Base-by-base conservation (phyloP, 106 monocot genomes). In the Dioscorea alata region DNA sequence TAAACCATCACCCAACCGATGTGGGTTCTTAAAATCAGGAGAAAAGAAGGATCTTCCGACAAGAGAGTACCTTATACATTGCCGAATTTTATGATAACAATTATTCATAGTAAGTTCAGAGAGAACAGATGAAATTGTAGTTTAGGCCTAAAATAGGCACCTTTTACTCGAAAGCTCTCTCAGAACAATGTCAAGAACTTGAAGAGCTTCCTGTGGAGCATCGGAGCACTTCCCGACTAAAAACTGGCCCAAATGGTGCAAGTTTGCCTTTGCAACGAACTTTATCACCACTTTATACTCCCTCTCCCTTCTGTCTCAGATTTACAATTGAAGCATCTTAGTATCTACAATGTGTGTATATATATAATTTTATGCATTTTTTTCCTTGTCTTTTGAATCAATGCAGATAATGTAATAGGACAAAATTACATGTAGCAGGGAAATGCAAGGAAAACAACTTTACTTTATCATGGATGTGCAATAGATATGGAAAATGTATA, bases 41-140 rank as follows among this genome's bases (percentile, higher is more conserved):
- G 81, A 84, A 56, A 81, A 88, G 72, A 84, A 88, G 5, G 84
- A 88, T 62, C 79, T 78, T 17, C 82, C 78, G 13, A 75, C 53
- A 8, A 78, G 57, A 18, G 49, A 48, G 33, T 80, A 86, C 71
- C 81, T 81, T 76, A 5, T 1, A 28, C 6, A 42, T 42, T 42
- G 42, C 5, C 3, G 28, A 28, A 28, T 28, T 28, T 28, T 28
- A 28, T 28, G 3, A 28, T 1, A 28, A 1, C 28, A 28, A 28
- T 28, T 28, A 28, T 28, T 28, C 28, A 28, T 28, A 32, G 32
- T 34, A 57, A 48, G 12, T 16, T 15, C 28, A 28, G 28, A 48
- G 1, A 57, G 23, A 60, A 60, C 42, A 42, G 6, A 42, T 42
- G 42, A 42, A 42, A 42, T 42, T 0, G 25, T 23, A 28, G 28